Evolutionary conservation across 768 basidiomycete species (phyloP).

Genomic region (Mycena vulgaris): DNA sequence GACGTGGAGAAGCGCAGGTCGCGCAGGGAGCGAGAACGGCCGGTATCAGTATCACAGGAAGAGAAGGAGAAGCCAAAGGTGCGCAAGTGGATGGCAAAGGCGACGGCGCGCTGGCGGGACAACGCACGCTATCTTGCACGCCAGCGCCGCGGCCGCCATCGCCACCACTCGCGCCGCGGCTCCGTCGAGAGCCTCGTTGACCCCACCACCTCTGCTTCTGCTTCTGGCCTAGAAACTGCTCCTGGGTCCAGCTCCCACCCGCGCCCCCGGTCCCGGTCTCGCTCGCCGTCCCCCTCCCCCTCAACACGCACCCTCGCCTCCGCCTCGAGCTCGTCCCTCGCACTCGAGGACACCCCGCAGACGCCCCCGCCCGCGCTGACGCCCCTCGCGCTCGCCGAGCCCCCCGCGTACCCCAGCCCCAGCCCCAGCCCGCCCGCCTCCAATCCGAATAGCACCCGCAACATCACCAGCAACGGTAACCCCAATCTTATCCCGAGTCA

Average conservation of each 20-base stretch:
- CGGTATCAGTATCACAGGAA: too few relatives aligned
- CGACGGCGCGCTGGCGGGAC: slow-evolving; percentile 79
- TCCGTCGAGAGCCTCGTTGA: slow-evolving; percentile 49
- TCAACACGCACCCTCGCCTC: neutral
- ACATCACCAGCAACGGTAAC: too few relatives aligned
- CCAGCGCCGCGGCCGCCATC: slow-evolving; percentile 64
- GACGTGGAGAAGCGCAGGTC: slow-evolving; percentile 64
- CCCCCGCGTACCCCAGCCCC: slow-evolving; percentile 21
- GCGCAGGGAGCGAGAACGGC: slow-evolving; percentile 44
- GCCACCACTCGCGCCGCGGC: slow-evolving; percentile 42
- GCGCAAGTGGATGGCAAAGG: slow-evolving; percentile 75
- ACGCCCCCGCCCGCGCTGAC: neutral
- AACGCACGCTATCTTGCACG: slow-evolving; percentile 74
- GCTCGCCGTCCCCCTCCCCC: neutral
- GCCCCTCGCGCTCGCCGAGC: slow-evolving; percentile 9
- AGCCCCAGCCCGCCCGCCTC: neutral
- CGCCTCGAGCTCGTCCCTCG: neutral
- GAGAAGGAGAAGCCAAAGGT: slow-evolving; percentile 61
- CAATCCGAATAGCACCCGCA: neutral
- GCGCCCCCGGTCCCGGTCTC: neutral
- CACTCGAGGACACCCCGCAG: neutral
- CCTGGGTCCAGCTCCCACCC: too few relatives aligned
- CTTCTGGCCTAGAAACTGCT: too few relatives aligned
- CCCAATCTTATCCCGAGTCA: too few relatives aligned
- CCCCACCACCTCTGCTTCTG: neutral